Base-by-base conservation (phyloP, 176 grass and related monocot species). In the Rhynchospora breviuscula region DNA sequence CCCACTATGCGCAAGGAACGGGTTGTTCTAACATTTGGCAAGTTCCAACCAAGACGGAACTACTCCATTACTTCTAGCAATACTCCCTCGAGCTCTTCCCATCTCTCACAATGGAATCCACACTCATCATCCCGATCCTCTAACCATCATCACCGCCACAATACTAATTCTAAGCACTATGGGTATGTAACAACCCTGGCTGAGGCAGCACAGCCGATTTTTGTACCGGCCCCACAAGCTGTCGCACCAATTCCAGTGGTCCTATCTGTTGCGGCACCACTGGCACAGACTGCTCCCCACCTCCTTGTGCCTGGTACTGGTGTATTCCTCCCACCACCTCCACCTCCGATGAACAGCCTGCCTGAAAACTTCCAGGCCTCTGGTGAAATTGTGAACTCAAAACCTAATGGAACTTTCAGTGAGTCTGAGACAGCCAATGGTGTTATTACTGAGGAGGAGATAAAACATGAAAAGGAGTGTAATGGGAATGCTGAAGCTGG, bases 21-120 rank as follows among this genome's bases (percentile, higher is more conserved):
- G 13, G 58, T 85, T 44, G 19, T 85, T 19, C 26, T 85, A n/a
- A 76, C 83, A 3, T 85, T 85, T 49, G 83, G 83, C 52, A 85
- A 85, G 35, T 74, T 56, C 17, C 83, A 76, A 61, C 48, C 83
- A 54, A 74, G 83, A 74, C 49, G 67, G 40, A 68, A 44, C 70
- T 18, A 43, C 47, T 18, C 86, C 81, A 19, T 80, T 46, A 46
- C 31, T 56, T 66, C 44, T 43, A 74, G 60, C 29, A 66, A 49
- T 15, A 49, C 43, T 45, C 76, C 86, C 70, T 65, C 68, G 54
- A 68, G 46, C 78, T 73, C 78, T 71, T 51, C 83, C 56, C 78
- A 65, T 74, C 67, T 66, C 44, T 68, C 45, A 46, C 78, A 56
- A 63, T 81, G 78, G 78, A 63, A 45, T 75, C 83, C 62, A 5